A percentile compares a stretch with the other conserved stretches of the same genome.
Evolutionary conservation across 106 monocot genomes (phyloP).

Genomic region (Dioscorea dumetorum): DNA sequence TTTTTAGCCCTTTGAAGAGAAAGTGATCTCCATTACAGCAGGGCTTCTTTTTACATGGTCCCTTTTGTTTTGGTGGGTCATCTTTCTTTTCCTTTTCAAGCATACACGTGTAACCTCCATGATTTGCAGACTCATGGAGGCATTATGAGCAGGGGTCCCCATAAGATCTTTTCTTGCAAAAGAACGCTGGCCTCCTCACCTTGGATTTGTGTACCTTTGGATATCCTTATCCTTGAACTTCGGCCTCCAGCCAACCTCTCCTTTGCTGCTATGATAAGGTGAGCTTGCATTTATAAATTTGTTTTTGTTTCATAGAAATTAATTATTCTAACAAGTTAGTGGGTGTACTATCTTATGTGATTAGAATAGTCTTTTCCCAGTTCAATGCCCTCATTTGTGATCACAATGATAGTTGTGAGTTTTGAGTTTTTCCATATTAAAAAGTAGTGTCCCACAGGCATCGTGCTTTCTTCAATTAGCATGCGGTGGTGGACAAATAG

Average conservation of each 20-base stretch:
- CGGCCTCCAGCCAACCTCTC: too few relatives aligned
- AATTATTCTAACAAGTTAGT: too few relatives aligned
- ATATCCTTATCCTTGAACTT: too few relatives aligned
- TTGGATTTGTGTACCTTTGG: too few relatives aligned
- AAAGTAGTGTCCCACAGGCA: neutral
- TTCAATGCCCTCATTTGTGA: too few relatives aligned
- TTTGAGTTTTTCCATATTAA: too few relatives aligned
- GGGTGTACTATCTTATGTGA: too few relatives aligned
- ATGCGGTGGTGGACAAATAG: neutral
- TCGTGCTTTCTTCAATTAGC: neutral
- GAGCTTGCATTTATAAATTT: too few relatives aligned
- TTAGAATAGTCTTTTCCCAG: too few relatives aligned
- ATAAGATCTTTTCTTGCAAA: neutral
- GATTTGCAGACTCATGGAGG: neutral
- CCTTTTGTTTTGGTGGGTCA: neutral
- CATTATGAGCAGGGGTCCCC: slow-evolving; percentile 2
- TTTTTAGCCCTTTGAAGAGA: neutral
- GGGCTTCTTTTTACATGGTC: neutral
- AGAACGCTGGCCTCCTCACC: neutral
- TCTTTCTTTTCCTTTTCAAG: neutral
- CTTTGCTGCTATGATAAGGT: too few relatives aligned
- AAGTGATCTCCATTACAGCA: slow-evolving; percentile 3
- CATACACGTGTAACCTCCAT: slow-evolving; percentile 1
- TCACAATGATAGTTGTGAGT: too few relatives aligned
- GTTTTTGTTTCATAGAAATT: too few relatives aligned